Percentiles rank a stretch among this genome's conserved stretches.
These are phyloP conservation scores for Xylaria sp. DNA, from an alignment of 2,329 filamentous ascomycete species.

Conservation along the genomic window DNA sequence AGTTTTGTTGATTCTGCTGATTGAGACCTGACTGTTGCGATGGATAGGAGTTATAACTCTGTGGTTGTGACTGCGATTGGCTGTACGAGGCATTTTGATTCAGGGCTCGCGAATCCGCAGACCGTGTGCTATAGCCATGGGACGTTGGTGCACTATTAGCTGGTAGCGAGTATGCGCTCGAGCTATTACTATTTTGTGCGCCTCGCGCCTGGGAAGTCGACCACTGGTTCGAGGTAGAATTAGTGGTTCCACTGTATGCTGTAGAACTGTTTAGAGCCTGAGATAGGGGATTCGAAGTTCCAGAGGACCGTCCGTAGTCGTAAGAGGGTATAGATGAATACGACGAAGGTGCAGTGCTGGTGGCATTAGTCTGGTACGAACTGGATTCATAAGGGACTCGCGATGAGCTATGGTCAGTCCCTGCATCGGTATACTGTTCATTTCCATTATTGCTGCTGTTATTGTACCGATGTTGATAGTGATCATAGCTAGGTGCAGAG, in stretches of 20 bases:
- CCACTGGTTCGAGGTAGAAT: slow-evolving; percentile 44
- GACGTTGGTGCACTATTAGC: slow-evolving; percentile 37
- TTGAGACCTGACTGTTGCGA: slow-evolving; percentile 44
- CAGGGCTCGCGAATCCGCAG: slow-evolving; percentile 43
- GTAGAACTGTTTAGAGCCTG: slow-evolving; percentile 43
- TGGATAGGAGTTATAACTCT: slow-evolving; percentile 47
- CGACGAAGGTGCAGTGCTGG: slow-evolving; percentile 42
- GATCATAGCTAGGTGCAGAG: slow-evolving; percentile 45
- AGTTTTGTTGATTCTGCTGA: slow-evolving; percentile 49
- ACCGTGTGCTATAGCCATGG: slow-evolving; percentile 45
- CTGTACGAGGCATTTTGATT: slow-evolving; percentile 45
- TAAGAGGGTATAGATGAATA: slow-evolving; percentile 46
- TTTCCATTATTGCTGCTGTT: slow-evolving; percentile 31
- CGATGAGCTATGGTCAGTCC: slow-evolving; percentile 42
- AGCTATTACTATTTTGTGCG: slow-evolving; percentile 35
- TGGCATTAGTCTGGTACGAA: slow-evolving; percentile 44
- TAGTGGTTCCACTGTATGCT: slow-evolving; percentile 39
- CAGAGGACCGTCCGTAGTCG: slow-evolving; percentile 45
- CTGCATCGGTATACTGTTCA: slow-evolving; percentile 41
- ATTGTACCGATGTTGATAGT: slow-evolving; percentile 49
- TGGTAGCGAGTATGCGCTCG: slow-evolving; percentile 42
- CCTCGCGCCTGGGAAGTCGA: slow-evolving; percentile 42
- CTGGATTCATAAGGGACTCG: slow-evolving; percentile 46
- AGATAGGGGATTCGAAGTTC: slow-evolving; percentile 43
- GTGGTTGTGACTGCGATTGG: slow-evolving; percentile 47